Conservation (phyloP, 2,329 filamentous ascomycete genomes). For the Botryotinia calthae region DNA sequence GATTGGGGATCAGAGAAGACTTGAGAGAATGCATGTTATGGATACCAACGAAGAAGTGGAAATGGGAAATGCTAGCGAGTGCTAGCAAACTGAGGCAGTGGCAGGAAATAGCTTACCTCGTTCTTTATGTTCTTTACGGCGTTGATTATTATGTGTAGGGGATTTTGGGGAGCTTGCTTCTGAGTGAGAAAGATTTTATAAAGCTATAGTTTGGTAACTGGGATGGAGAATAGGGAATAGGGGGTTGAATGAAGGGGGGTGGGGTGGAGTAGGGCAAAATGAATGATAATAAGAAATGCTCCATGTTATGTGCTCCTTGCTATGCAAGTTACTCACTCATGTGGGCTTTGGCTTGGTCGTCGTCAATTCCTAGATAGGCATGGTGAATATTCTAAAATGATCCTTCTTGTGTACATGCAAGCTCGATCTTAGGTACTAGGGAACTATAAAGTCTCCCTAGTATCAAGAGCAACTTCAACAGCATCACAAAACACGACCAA, state of each 20-base stretch:
- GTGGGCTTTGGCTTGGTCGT: neutral
- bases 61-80: neutral
- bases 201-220: neutral
- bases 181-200: neutral
- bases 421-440: neutral
- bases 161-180: neutral
- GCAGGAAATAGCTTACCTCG: no score
- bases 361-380: neutral
- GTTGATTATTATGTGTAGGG: neutral
- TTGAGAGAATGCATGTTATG: neutral
- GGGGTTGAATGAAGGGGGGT: neutral
- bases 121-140: neutral
- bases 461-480: neutral
- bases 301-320: neutral
- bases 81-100: neutral
- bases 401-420: neutral
- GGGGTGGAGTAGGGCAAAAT: neutral
- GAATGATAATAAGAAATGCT: neutral
- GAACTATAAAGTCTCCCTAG: neutral
- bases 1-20: neutral
- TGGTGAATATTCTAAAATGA: neutral
- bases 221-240: neutral
- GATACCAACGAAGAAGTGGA: no score
- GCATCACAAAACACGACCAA: no score
- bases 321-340: rapidly evolving